Percentiles rank a stretch among this genome's conserved stretches.
Evolutionary conservation across 78 protist genomes (phyloP).

Genomic region (Emiliania huxleyi): DNA sequence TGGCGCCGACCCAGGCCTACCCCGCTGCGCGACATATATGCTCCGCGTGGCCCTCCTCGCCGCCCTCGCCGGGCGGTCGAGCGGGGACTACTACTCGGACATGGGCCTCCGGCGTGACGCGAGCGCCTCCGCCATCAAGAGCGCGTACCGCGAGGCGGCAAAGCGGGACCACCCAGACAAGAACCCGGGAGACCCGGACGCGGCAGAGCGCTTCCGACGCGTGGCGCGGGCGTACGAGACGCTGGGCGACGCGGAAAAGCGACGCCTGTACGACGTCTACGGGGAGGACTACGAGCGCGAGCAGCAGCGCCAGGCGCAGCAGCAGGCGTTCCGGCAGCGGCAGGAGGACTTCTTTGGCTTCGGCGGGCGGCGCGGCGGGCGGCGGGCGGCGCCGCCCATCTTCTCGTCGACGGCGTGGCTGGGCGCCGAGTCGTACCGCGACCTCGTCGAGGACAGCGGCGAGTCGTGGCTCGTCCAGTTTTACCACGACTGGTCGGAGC

Average conservation of each 20-base stretch:
- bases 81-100: background rate
- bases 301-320: background rate
- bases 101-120: slow-evolving; percentile 30
- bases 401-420: background rate
- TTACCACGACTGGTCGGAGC: background rate
- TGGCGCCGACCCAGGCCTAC: too few species aligned
- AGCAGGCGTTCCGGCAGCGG: background rate
- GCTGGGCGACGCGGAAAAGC: slow-evolving; percentile 29
- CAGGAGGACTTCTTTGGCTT: too few species aligned
- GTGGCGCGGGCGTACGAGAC: slow-evolving; percentile 44
- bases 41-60: too few species aligned
- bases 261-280: slow-evolving; percentile 25
- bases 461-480: background rate
- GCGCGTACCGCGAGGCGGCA: slow-evolving; percentile 24
- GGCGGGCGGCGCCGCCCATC: background rate
- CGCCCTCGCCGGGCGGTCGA: too few species aligned
- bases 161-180: slow-evolving; percentile 44
- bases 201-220: background rate
- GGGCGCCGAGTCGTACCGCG: background rate
- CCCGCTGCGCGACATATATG: too few species aligned
- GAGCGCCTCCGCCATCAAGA: background rate
- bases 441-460: background rate
- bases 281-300: slow-evolving; percentile 1
- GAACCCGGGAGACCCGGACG: background rate
- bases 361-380: background rate